These are phyloP conservation scores for Ceratocystis cacaofunesta DNA, from an alignment of 2,329 filamentous ascomycete species.

Conservation along the genomic window DNA sequence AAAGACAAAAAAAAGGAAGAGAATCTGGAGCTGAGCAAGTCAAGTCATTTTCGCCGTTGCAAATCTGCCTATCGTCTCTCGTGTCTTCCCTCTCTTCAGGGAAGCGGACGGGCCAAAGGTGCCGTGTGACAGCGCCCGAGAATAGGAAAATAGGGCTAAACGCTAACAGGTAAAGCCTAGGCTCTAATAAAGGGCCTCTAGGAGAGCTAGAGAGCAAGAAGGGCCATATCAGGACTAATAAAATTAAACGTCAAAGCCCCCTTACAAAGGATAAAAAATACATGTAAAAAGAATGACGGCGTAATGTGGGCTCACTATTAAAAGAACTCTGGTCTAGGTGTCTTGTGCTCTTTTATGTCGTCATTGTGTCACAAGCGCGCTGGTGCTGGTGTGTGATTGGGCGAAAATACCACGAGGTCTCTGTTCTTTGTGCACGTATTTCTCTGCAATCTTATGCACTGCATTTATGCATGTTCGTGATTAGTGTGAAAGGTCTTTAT, in stretches of 20 bases:
- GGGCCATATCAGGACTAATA: neutral
- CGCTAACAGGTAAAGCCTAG: neutral
- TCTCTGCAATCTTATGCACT: too few species aligned
- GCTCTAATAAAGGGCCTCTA: neutral
- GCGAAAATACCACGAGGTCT: neutral
- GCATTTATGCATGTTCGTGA: neutral
- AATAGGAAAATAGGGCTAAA: neutral
- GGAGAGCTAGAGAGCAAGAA: neutral
- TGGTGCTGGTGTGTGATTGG: neutral
- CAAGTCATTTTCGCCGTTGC: neutral
- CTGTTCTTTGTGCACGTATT: too few species aligned
- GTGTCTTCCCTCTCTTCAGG: too few species aligned
- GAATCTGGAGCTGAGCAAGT: too few species aligned
- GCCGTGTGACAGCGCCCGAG: too few species aligned
- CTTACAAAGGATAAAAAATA: neutral
- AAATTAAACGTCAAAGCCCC: neutral
- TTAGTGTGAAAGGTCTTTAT: neutral
- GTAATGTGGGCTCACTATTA: neutral
- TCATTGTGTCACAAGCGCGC: neutral
- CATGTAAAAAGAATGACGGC: too few species aligned
- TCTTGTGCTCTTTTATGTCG: neutral
- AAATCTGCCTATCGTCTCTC: neutral
- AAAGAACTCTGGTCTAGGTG: neutral
- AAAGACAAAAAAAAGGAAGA: too few species aligned
- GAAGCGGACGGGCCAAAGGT: too few species aligned